Evolutionary conservation across 75 land plant genomes (phyloP).

Genomic region (Selaginella moellendorffii): DNA sequence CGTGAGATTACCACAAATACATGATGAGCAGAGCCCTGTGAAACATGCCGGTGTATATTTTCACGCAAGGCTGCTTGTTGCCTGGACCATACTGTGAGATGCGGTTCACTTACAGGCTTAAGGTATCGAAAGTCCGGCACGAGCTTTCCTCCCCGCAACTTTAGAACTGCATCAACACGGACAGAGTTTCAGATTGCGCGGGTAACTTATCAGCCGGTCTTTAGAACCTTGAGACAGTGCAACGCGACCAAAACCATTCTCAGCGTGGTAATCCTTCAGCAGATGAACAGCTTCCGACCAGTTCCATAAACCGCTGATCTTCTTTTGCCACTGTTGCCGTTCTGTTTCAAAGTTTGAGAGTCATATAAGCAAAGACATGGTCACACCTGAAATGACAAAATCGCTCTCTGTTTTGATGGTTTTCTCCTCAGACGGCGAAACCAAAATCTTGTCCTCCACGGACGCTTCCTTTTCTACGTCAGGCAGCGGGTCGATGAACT

Average conservation of each 20-base stretch:
- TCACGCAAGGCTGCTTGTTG: not conserved
- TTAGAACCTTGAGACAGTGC: conserved; percentile 11
- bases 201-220: not conserved
- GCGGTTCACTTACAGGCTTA: not conserved
- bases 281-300: conserved; percentile 32
- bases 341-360: conserved; percentile 13
- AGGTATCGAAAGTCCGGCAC: conserved; percentile 3
- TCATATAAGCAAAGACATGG: not conserved
- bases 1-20: not conserved
- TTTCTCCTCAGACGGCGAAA: not conserved
- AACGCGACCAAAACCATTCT: conserved; percentile 16
- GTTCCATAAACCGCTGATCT: conserved; percentile 25
- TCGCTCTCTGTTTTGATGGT: not conserved
- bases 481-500: too few relatives aligned
- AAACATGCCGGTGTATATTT: not conserved
- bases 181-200: not conserved
- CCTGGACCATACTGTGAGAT: not conserved
- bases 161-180: conserved; percentile 11
- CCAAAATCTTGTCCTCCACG: not conserved
- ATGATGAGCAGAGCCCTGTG: not conserved
- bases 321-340: conserved; percentile 24
- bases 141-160: conserved; percentile 21
- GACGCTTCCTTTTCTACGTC: not conserved
- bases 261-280: conserved; percentile 17
- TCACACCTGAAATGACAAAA: not conserved